Evolutionary conservation across 495 filamentous ascomycete species (phyloP).

Genomic region (Emericellopsis terricola): DNA sequence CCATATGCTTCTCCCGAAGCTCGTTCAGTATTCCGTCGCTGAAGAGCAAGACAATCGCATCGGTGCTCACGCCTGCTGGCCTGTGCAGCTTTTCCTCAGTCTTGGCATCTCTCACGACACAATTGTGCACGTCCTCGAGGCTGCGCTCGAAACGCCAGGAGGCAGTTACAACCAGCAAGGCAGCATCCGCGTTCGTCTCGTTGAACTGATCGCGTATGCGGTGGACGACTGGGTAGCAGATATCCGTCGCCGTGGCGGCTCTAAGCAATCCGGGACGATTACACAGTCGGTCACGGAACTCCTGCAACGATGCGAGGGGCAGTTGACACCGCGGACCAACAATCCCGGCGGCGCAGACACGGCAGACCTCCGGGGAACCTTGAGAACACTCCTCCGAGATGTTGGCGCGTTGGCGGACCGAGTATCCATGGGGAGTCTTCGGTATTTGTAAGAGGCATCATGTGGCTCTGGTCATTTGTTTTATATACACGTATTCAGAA

Average conservation of each 20-base stretch:
- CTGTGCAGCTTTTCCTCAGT: conserved; percentile 61
- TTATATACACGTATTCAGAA: not conserved
- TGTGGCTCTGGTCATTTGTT: conserved; percentile 1
- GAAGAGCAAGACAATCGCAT: conserved; percentile 48
- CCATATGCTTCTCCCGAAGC: conserved; percentile 39
- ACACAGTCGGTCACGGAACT: conserved; percentile 23
- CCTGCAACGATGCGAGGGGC: conserved; percentile 19
- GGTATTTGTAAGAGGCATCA: conserved; percentile 2
- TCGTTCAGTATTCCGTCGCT: conserved; percentile 62
- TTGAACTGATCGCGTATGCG: conserved; percentile 22
- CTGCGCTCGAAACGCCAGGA: conserved; percentile 68
- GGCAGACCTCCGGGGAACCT: conserved; percentile 6
- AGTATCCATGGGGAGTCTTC: conserved; percentile 1
- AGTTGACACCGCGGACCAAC: conserved; percentile 7
- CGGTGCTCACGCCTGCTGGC: conserved; percentile 46
- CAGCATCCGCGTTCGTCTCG: conserved; percentile 17
- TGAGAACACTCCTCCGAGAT: conserved; percentile 2
- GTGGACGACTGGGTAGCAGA: conserved; percentile 23
- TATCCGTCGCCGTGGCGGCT: conserved; percentile 17
- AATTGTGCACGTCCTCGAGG: conserved; percentile 59
- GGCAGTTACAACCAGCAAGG: conserved; percentile 58
- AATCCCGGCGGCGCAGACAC: conserved; percentile 15
- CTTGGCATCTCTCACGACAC: conserved; percentile 59
- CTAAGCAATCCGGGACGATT: conserved; percentile 11
- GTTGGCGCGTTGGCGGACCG: conserved; percentile 3